phyloP scores from a whole-genome alignment of 805 yeast genomes.

The Hanseniaspora mollemarum region DNA sequence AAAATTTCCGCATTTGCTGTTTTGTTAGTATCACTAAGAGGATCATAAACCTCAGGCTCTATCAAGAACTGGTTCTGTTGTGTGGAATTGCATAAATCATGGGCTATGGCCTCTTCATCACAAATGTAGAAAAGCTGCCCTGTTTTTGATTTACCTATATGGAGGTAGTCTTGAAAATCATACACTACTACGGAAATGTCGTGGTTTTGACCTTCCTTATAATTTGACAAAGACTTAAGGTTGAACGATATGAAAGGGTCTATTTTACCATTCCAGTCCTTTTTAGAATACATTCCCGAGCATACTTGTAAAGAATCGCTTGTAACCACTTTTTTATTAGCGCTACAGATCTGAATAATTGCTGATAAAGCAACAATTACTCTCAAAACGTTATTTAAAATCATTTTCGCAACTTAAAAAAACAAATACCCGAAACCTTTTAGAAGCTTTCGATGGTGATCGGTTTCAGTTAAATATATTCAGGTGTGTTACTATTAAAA shows the following conservation, averaged over 20 bases:
- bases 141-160: constrained; percentile 44
- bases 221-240: constrained; percentile 27
- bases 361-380: not conserved
- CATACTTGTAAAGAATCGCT: constrained; percentile 55
- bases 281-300: constrained; percentile 77
- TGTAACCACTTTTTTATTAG: constrained; percentile 40
- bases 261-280: constrained; percentile 74
- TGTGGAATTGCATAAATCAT: constrained; percentile 42
- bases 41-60: constrained; percentile 32
- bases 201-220: constrained; percentile 27
- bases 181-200: constrained; percentile 61
- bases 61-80: constrained; percentile 57
- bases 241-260: constrained; percentile 51
- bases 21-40: constrained; percentile 41
- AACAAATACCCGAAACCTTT: too few species aligned
- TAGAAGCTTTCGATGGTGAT: too few species aligned
- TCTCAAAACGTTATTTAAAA: not conserved
- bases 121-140: constrained; percentile 53
- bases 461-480: too few species aligned
- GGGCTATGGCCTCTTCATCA: constrained; percentile 52
- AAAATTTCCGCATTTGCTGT: constrained; percentile 45
- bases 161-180: constrained; percentile 67
- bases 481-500: too few species aligned
- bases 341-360: constrained; percentile 18
- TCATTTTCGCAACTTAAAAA: not conserved